phyloP scores from a whole-genome alignment of 805 yeast genomes.

The Myxozyma vanderwaltii region DNA sequence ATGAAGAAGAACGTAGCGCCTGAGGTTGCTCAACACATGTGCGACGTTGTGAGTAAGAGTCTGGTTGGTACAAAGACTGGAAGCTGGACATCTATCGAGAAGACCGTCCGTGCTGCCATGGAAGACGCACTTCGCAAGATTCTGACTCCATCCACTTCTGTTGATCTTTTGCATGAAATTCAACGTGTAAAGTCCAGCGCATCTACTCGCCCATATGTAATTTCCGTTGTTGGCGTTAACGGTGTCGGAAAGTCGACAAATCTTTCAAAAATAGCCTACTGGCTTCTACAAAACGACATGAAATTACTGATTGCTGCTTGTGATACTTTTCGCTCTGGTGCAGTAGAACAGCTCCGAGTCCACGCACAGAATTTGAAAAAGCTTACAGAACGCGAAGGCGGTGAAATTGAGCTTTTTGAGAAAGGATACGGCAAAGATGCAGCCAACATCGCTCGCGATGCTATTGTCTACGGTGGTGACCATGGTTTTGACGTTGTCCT shows the following conservation, averaged over 20 bases:
- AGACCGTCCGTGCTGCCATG: conserved; percentile 62
- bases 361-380: conserved; percentile 83
- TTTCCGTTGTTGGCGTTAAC: conserved; percentile 95
- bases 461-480: conserved; percentile 74
- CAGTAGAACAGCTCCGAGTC: conserved; percentile 94
- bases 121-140: conserved; percentile 65
- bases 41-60: conserved; percentile 68
- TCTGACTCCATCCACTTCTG: conserved; percentile 87
- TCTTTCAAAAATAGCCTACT: conserved; percentile 88
- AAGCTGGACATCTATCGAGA: conserved; percentile 70
- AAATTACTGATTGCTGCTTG: conserved; percentile 91
- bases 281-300: conserved; percentile 89
- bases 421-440: conserved; percentile 99
- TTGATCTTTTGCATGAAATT: conserved; percentile 82
- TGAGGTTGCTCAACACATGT: conserved; percentile 73
- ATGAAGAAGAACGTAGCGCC: conserved; percentile 89
- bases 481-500: conserved; percentile 79
- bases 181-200: conserved; percentile 41
- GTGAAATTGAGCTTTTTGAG: conserved; percentile 75
- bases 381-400: conserved; percentile 56
- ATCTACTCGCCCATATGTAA: conserved; percentile 73
- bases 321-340: conserved; percentile 97
- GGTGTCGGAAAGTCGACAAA: conserved; percentile 98
- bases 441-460: conserved; percentile 88
- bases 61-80: conserved; percentile 72